Conservation (phyloP, 768 basidiomycete genomes). For the Tylopilus vinaceipallidus region DNA sequence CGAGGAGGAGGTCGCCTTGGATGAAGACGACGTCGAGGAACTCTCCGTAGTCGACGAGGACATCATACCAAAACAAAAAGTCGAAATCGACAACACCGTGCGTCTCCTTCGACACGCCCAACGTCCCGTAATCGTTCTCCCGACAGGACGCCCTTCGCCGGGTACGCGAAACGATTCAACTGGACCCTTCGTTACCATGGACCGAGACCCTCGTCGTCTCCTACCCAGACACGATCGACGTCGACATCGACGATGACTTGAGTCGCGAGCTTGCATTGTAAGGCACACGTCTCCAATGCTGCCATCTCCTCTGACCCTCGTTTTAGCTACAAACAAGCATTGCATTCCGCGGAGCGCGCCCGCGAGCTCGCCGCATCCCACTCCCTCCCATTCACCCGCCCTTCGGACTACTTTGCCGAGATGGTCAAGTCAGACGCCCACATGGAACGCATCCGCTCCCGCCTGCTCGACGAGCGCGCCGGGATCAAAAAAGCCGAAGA, state of each 20-base stretch:
- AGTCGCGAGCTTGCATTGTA: conserved; percentile 96
- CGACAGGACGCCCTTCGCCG: conserved; percentile 72
- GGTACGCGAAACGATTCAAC: conserved; percentile 73
- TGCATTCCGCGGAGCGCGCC: conserved; percentile 78
- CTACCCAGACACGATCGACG: conserved; percentile 71
- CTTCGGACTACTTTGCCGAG: conserved; percentile 94
- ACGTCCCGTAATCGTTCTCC: not conserved
- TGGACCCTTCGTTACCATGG: conserved; percentile 77
- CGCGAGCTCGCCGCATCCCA: conserved; percentile 74
- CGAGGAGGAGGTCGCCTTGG: conserved; percentile 53
- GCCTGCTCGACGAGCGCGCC: conserved; percentile 83
- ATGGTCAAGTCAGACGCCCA: conserved; percentile 98
- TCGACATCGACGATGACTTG: conserved; percentile 84
- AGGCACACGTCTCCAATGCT: conserved; percentile 21
- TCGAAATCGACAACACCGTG: conserved; percentile 71
- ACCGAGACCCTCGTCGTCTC: conserved; percentile 76
- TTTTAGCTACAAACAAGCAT: conserved; percentile 90
- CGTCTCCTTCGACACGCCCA: conserved; percentile 21
- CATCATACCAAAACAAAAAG: conserved; percentile 73
- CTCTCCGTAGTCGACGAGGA: conserved; percentile 74
- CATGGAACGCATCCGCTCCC: conserved; percentile 95
- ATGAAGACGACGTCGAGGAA: conserved; percentile 74
- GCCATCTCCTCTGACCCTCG: not conserved
- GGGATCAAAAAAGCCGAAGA: conserved; percentile 90
- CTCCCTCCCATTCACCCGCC: conserved; percentile 85